Evolutionary conservation across 202 grass and related monocot genomes (phyloP), one percentile per base, ranked within the genome.

Genomic region (Carex arenaria): DNA sequence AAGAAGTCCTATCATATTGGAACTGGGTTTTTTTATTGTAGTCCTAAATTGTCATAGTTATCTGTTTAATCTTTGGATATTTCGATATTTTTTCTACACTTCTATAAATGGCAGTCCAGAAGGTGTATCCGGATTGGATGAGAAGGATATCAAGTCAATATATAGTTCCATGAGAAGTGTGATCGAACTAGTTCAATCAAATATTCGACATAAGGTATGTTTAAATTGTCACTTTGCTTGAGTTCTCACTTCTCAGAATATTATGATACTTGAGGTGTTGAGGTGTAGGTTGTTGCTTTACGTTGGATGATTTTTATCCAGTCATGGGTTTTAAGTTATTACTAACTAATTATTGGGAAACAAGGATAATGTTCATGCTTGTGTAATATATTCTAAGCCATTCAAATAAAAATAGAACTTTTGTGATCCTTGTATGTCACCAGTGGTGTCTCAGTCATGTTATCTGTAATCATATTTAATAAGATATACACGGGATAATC

Each of bases 81-180:
- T 74, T 43, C 36, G 17, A 30, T 32, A 22, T 11, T 11, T 45
- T 77, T 64, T 79, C 28, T 67, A 69, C 64, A 5, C 75, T 10
- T 84, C 13, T 85, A 7, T 90, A 54, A 87, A 20, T 90, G 64
- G 68, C 72, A 94, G 93, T 83, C 61, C 85, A n/a, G 86, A 87
- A 85, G 59, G 80, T 53, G 13, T 94, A 55, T 82, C 81, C 84
- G 80, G 75, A 69, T 90, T 89, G 65, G 88, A 61, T 89, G 88
- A 88, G 38, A 79, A 88, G 26, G 93, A 98, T 82, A 87, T 89
- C 18, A 82, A 89, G 71, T 87, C 67, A 68, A 92, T 93, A 78
- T 92, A 86, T 85, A 61, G 87, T 62, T 90, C 15, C 83, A 98
- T 95, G 89, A 92, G 84, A 62, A 87, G 80, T 87, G 85, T 89